Base-by-base conservation (phyloP, 1,284 basidiomycete species). In the Mycena sp. region DNA sequence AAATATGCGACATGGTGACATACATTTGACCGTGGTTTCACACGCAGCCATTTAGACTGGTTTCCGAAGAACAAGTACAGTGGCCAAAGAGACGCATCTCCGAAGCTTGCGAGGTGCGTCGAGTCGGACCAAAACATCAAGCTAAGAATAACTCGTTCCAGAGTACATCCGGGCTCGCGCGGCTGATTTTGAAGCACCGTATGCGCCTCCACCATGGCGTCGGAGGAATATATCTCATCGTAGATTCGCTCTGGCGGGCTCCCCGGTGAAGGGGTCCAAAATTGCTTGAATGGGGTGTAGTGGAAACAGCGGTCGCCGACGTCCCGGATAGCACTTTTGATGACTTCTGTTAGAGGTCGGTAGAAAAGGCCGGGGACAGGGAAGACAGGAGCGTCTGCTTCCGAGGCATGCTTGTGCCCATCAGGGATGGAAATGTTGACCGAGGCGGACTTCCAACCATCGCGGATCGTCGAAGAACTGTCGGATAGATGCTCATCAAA, bases 381-480 rank as follows among this genome's bases (percentile, higher is more conserved):
- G 16, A n/a, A n/a, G n/a, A n/a, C n/a, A n/a, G n/a, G n/a, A n/a
- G n/a, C n/a, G n/a, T n/a, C n/a, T n/a, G n/a, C 69, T 70, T 63
- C 29, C 0, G 58, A 49, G 1, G 41, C 12, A 46, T 69, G 61
- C 19, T 46, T 60, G 6, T 58, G 51, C 11, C 70, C 65, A 46
- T 68, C 69, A 2, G 71, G 74, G 5, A 76, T 23, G 0, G 52
- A 40, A 30, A 78, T 69, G 11, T 68, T 29, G 0, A 77, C 67
- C 0, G 61, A 56, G 0, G 57, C 52, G 41, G 69, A 63, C 3
- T 72, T 53, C 75, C 77, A 77, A 4, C 70, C 68, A 53, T 76
- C 71, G 26, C 45, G 40, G 26, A 25, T 46, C 32, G 14, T 23
- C 30, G 25, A 48, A 49, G 16, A 7, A 16, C 57, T 28, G 16